Percentiles rank a stretch among this genome's conserved stretches.
phyloP scores from a whole-genome alignment of 257 asterid species.

The Cinchona pubescens region DNA sequence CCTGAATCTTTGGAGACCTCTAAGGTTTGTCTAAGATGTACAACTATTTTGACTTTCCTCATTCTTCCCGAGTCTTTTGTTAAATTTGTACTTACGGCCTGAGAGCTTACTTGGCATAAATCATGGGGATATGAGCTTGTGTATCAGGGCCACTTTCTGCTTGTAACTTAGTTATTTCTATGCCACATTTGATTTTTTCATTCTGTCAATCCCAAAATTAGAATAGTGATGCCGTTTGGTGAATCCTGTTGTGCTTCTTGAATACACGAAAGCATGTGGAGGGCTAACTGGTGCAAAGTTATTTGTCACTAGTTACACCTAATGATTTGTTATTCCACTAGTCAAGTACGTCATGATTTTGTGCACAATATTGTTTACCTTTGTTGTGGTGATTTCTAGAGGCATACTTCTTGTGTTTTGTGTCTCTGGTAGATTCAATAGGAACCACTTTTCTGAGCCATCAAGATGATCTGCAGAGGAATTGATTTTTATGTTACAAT shows the following conservation, averaged over 20 bases:
- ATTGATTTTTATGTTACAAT: not conserved
- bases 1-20: conserved; percentile 38
- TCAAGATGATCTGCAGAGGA: not conserved
- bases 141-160: not conserved
- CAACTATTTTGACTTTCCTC: not conserved
- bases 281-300: not conserved
- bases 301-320: not conserved
- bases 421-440: not conserved
- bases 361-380: not conserved
- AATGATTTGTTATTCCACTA: not conserved
- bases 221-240: not conserved
- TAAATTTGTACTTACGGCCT: not conserved
- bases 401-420: not conserved
- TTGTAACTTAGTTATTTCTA: not conserved
- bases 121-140: not conserved
- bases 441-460: not conserved
- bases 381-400: not conserved
- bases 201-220: not conserved
- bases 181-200: not conserved
- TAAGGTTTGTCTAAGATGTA: conserved; percentile 48
- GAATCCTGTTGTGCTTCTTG: not conserved
- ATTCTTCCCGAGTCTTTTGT: not conserved
- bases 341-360: not conserved
- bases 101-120: not conserved
- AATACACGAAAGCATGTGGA: not conserved